These are phyloP conservation scores for Marasmius oreades DNA, from an alignment of 1,284 basidiomycete species.

Conservation along the genomic window DNA sequence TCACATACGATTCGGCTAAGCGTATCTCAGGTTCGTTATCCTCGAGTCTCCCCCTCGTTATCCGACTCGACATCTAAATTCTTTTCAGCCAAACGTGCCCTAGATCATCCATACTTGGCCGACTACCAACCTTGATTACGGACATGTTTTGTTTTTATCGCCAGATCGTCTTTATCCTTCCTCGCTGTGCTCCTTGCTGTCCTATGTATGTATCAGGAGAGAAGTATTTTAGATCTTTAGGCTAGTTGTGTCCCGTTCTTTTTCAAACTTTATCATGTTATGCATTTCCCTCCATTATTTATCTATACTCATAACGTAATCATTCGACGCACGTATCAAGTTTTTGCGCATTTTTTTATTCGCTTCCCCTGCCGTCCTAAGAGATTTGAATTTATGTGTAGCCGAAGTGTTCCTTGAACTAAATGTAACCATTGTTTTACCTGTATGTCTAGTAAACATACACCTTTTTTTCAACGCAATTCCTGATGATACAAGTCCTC, in stretches of 20 bases:
- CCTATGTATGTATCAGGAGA: constrained; percentile 4
- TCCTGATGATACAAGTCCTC: background rate
- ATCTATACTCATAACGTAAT: background rate
- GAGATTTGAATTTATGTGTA: too few relatives aligned
- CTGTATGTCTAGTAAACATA: too few relatives aligned
- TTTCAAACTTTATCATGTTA: background rate
- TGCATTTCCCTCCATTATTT: background rate
- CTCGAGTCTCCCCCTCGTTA: background rate
- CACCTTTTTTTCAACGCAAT: too few relatives aligned
- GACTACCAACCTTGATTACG: constrained; percentile 36
- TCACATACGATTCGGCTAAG: constrained; percentile 92
- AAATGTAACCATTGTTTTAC: too few relatives aligned
- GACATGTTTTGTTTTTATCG: background rate
- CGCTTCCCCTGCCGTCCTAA: too few relatives aligned
- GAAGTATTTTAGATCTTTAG: background rate
- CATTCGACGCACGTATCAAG: too few relatives aligned
- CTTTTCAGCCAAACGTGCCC: constrained; percentile 75
- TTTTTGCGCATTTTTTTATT: too few relatives aligned
- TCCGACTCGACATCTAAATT: constrained; percentile 8
- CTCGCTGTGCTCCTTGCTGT: constrained; percentile 12
- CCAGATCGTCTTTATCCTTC: background rate
- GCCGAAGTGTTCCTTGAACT: too few relatives aligned
- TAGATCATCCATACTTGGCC: constrained; percentile 80
- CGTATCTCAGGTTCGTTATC: constrained; percentile 83
- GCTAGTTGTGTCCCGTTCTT: background rate